Conservation (phyloP, 2,329 filamentous ascomycete genomes). For the Cordyceps militaris region DNA sequence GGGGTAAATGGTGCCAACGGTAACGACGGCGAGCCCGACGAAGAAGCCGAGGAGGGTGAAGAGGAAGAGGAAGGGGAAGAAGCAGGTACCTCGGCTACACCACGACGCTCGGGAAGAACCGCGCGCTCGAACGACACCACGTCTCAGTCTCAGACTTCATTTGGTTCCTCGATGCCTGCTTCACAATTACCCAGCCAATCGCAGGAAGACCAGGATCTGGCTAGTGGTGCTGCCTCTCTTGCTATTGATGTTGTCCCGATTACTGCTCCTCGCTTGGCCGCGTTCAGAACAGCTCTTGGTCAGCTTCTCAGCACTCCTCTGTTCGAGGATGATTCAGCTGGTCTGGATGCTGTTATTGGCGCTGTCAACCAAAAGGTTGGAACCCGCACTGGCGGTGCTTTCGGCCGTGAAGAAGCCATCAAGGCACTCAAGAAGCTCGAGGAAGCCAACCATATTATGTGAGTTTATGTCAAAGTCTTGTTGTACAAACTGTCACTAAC, state of each 20-base stretch:
- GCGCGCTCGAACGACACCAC: constrained; percentile 30
- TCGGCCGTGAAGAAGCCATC: constrained; percentile 64
- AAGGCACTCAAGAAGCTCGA: constrained; percentile 75
- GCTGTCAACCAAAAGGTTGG: constrained; percentile 71
- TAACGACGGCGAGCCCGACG: constrained; percentile 29
- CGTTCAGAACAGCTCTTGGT: constrained; percentile 76
- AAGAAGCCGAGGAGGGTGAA: constrained; percentile 41
- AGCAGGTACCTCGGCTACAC: constrained; percentile 30
- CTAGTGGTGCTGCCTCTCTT: constrained; percentile 34
- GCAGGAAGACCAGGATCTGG: constrained; percentile 36
- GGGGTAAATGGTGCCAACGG: constrained; percentile 21
- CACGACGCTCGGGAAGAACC: constrained; percentile 34
- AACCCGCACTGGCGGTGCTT: constrained; percentile 46
- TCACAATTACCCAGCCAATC: constrained; percentile 56
- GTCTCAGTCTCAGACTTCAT: constrained; percentile 49
- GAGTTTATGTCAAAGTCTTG: constrained; percentile 34
- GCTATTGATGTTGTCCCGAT: constrained; percentile 44
- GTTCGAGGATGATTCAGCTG: constrained; percentile 82
- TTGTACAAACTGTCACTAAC: constrained; percentile 17
- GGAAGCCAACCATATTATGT: constrained; percentile 87
- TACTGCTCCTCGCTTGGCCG: constrained; percentile 53
- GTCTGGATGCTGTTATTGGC: constrained; percentile 64
- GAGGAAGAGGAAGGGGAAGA: constrained; percentile 48
- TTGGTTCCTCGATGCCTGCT: constrained; percentile 71
- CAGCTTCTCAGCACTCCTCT: constrained; percentile 73